These are phyloP conservation scores for Candida parachauliodes DNA, from an alignment of 805 yeast genomes.

Conservation along the genomic window DNA sequence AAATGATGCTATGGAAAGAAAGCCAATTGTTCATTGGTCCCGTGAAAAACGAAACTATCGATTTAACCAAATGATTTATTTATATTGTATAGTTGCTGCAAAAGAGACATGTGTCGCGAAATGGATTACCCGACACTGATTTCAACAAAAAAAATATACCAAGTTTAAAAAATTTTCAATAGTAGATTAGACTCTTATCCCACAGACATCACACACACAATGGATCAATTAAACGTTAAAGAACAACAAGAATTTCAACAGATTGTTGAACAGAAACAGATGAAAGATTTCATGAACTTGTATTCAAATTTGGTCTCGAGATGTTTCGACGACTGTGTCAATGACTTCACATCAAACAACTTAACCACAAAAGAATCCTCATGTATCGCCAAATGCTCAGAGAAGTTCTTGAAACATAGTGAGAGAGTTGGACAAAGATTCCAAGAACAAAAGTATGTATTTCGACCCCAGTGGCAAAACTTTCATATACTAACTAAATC, in stretches of 20 bases:
- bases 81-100: too few relatives aligned
- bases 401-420: slow-evolving; percentile 95
- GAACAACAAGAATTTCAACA: slow-evolving; percentile 97
- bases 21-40: background rate
- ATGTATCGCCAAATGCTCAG: slow-evolving; percentile 90
- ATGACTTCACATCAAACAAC: slow-evolving; percentile 92
- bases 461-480: background rate
- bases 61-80: too few relatives aligned
- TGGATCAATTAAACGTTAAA: slow-evolving; percentile 93
- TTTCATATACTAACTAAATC: slow-evolving; percentile 22
- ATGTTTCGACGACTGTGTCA: slow-evolving; percentile 97
- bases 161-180: slow-evolving; percentile 6
- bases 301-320: slow-evolving; percentile 94
- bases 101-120: background rate
- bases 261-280: slow-evolving; percentile 93
- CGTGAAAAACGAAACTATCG: too few relatives aligned
- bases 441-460: slow-evolving; percentile 85
- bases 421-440: slow-evolving; percentile 98
- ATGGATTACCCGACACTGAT: background rate
- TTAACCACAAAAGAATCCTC: slow-evolving; percentile 80
- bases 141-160: background rate
- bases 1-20: slow-evolving; percentile 1
- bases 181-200: too few relatives aligned
- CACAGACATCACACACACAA: too few relatives aligned
- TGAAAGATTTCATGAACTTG: slow-evolving; percentile 97